Conservation (phyloP, 805 yeast genomes). For the Candida krabiensis region DNA sequence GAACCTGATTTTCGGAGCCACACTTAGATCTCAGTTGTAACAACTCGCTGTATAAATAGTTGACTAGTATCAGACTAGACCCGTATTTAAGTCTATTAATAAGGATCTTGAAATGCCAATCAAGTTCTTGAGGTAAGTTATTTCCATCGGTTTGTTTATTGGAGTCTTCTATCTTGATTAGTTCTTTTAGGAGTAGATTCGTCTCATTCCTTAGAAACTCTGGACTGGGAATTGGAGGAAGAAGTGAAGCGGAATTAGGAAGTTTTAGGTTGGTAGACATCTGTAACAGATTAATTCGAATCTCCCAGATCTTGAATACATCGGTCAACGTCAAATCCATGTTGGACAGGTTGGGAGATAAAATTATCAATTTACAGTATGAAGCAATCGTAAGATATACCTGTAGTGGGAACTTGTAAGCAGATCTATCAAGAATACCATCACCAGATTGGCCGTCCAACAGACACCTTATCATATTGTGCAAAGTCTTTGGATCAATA, state of each 20-base stretch:
- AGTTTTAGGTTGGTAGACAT: slow-evolving; percentile 16
- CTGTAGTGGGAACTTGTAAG: slow-evolving; percentile 7
- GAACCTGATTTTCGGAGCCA: slow-evolving; percentile 65
- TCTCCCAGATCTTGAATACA: slow-evolving; percentile 45
- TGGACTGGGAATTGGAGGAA: slow-evolving; percentile 27
- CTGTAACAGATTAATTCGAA: slow-evolving; percentile 25
- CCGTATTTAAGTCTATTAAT: slow-evolving; percentile 43
- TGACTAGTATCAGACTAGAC: slow-evolving; percentile 41
- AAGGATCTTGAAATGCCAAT: slow-evolving; percentile 28
- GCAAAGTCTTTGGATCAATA: slow-evolving; percentile 9
- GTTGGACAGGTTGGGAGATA: slow-evolving; percentile 22
- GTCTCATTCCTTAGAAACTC: slow-evolving; percentile 30
- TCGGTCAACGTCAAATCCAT: slow-evolving; percentile 27
- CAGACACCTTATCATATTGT: slow-evolving; percentile 6
- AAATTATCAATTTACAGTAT: slow-evolving; percentile 27
- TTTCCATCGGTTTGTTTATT: slow-evolving; percentile 9
- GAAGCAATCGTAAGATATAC: slow-evolving; percentile 26
- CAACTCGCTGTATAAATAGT: slow-evolving; percentile 44
- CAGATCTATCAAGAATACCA: slow-evolving; percentile 1
- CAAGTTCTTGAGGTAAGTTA: slow-evolving; percentile 19
- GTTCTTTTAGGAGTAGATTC: slow-evolving; percentile 27
- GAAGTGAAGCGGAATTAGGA: slow-evolving; percentile 15
- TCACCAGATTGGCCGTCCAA: slow-evolving; percentile 3
- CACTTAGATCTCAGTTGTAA: slow-evolving; percentile 34
- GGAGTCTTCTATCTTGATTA: slow-evolving; percentile 18